Base-by-base conservation (phyloP, 116 monocot genomes). In the Iris pallida region DNA sequence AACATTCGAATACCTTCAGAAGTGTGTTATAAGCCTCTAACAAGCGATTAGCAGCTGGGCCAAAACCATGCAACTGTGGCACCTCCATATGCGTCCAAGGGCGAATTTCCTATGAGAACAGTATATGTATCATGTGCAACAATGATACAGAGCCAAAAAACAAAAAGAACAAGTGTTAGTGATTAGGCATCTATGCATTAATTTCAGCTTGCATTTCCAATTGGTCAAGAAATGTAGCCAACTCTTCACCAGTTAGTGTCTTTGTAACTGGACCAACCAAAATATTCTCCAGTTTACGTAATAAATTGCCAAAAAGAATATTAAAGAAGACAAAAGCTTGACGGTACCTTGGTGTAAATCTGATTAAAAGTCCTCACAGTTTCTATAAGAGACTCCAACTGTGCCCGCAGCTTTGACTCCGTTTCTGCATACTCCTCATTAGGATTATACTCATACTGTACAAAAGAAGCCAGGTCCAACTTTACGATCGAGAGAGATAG, bases 1-100 rank as follows among this genome's bases (percentile, higher is more conserved):
- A 30, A 30, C 30, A 53, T 45, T 5, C 8, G n/a, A 16, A 45
- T 72, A 97, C 97, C 92, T 90, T 90, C 52, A 87, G 70, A 53
- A 97, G 78, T 4, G 90, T 92, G 59, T 90, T 89, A 65, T 97
- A 97, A 47, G 92, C 97, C 78, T 97, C 93, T 72, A 97, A 72
- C 63, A 97, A 76, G 47, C 92, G 92, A 80, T 97, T 92, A 46
- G 97, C 97, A 63, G 97, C 90, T 57, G 97, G 97, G 42, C 97
- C 97, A 76, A 97, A 92, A 1, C 97, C 97, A 75, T 92, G 90
- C 78, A 92, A 64, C 78, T 92, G 90, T 17, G 97, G 97, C 18
- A 97, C 97, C 73, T 92, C 97, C 97, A 97, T 92, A 47, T 97
- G 85, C 8, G 97, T 97, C 97, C 97, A 97, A 66, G 97, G 97